Base-by-base conservation (phyloP, 177 flowering plant species). In the Telopea speciosissima region DNA sequence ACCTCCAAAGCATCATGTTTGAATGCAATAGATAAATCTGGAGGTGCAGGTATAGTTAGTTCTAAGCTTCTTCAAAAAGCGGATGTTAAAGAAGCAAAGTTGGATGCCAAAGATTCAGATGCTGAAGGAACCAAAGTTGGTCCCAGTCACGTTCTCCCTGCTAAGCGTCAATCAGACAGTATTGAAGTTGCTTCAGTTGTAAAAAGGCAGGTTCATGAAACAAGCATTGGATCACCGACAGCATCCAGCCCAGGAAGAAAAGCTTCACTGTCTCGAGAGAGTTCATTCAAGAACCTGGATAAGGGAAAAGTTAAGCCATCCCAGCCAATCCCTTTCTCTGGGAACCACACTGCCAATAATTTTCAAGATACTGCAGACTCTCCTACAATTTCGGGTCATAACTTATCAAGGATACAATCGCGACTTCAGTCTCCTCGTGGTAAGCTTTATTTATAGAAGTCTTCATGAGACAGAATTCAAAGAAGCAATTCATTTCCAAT, bases 241-340 rank as follows among this genome's bases (percentile, higher is more conserved):
- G 60, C 79, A 56, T 72, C 79, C 25, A 83, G 82, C 67, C 80
- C 83, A 28, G 73, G 68, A 61, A 86, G 81, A 77, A 45, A 58
- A 44, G 54, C 76, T 72, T 62, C 72, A 44, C 68, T 88, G 17
- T 84, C 90, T 31, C 76, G 87, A 67, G 89, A 86, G 52, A 60
- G 78, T 77, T 90, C 91, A 28, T 86, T 81, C 67, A 94, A 85
- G 84, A 83, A 74, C 74, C 16, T 81, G 59, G 93, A 88, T 59
- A 84, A 75, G 77, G 88, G 78, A 52, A 90, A 82, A 74, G 52
- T 71, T 26, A 88, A 79, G 78, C 71, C 83, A 62, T 31, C 70
- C 58, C 77, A 80, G 54, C 85, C 70, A 28, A 60, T 73, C 67
- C 63, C 70, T 21, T 75, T 83, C 28, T 67, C 68, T 31, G 77